Percentiles rank a stretch among this genome's conserved stretches.
Conservation (phyloP, 73 alveolate genomes). For the Paramecium bursaria region DNA sequence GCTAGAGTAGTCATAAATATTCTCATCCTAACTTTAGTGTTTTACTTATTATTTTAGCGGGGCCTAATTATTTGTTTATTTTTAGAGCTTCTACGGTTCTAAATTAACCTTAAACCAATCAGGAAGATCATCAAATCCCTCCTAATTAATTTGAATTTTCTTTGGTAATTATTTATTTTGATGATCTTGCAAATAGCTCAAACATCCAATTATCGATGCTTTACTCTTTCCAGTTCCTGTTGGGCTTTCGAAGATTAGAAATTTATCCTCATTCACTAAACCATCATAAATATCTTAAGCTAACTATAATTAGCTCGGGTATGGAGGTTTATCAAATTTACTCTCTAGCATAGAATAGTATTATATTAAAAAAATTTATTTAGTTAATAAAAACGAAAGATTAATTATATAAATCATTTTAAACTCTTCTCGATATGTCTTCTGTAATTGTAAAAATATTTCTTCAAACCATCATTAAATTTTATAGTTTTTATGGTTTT, state of each 20-base stretch:
- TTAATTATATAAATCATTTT: no score
- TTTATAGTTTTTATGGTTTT: no score
- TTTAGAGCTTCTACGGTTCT: not conserved
- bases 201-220: slow-evolving; percentile 45
- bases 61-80: not conserved
- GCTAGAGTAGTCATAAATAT: slow-evolving; percentile 66
- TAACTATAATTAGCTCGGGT: slow-evolving; percentile 76
- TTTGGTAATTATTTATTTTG: not conserved
- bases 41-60: not conserved
- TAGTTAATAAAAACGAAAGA: no score
- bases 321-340: no score
- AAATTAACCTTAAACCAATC: slow-evolving; percentile 64
- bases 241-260: slow-evolving; percentile 86
- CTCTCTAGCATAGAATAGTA: no score
- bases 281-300: slow-evolving; percentile 71
- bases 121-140: not conserved
- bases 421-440: no score
- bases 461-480: no score
- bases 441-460: no score
- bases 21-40: slow-evolving; percentile 14
- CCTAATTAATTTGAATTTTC: not conserved
- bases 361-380: no score
- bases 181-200: slow-evolving; percentile 16
- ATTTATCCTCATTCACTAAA: slow-evolving; percentile 63
- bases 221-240: slow-evolving; percentile 88